Base-by-base conservation (phyloP, 1,284 basidiomycete genomes). In the Cryptococcus sp. region DNA sequence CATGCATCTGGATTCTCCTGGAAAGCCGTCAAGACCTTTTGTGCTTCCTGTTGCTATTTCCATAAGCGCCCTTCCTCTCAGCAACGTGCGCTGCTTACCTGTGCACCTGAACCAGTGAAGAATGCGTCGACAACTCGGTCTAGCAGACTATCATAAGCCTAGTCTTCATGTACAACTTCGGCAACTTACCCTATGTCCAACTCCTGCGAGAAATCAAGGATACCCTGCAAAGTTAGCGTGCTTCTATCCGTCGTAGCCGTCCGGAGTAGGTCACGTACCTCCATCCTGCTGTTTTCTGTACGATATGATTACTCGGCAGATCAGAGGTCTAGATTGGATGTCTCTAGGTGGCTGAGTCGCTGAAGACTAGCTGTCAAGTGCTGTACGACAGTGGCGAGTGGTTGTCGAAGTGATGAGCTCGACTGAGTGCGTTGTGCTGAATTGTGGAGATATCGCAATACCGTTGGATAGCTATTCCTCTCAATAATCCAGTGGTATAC, bases 1-100 rank as follows among this genome's bases (percentile, higher is more conserved):
- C 96, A 99, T 44, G 92, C 85, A 56, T 98, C 96, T n/a, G 91
- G 88, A 75, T 91, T 83, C 61, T 98, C 96, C 76, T 98, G 92
- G 70, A 99, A 90, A 73, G 96, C 92, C 10, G 92, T 93, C 59
- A 97, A 82, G 53, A 89, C 81, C 69, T 87, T 85, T 74, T 94
- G 91, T 19, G 91, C 91, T 70, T 85, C 75, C 83, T 89, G 86
- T 86, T 91, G 91, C 90, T 96, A 62, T 32, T 32, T 23, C 61
- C 45, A 40, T 28, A 19, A 46, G 31, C 46, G 36, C 10, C 31
- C 23, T 41, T n/a, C 11, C n/a, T 23, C 19, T n/a, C 21, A 37
- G 19, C 43, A 49, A 40, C 41, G 18, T 21, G 25, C n/a, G 23
- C 43, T 7, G 71, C 82, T 59, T 58, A 90, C 89, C 77, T 89